Evolutionary conservation across 2,329 filamentous ascomycete species (phyloP), one percentile per base, ranked within the genome.

Genomic region (Cylindrodendrum hubeiense): DNA sequence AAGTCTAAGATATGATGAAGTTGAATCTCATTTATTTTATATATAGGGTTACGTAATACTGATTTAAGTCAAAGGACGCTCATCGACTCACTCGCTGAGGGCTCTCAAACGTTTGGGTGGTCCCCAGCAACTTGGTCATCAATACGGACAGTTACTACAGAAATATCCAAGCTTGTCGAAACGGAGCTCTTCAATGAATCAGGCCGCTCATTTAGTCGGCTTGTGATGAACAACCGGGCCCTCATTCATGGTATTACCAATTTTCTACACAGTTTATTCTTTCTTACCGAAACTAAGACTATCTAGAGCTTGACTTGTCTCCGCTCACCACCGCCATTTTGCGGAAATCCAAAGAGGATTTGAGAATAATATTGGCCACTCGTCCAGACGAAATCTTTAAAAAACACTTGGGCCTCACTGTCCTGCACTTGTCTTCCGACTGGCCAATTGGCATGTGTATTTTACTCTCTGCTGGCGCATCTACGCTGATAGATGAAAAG

Each of bases 381-480:
- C 28, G 2, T 15, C 26, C 34, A 3, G 5, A 46, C 7, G 15
- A 13, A 17, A 21, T 60, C 15, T 60, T 60, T 22, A 13, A 37
- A 6, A 0, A 17, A 19, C 46, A 39, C n/a, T 2, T 6, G 9
- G 39, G 39, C 47, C 24, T 52, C n/a, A 53, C 37, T 3, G 37
- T 52, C 8, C 21, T 60, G 8, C 49, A 60, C 9, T 52, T 60
- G 2, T 8, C 47, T 30, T 52, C 49, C 9, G n/a, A 7, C 2
- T 60, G 49, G 57, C 49, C 49, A 37, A 13, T 13, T 8, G 49
- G 49, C 2, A 19, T 60, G 7, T 53, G 47, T 33, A 13, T 60
- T 5, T 21, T 46, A 3, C 28, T 60, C 17, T n/a, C 19, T 12
- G 21, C 49, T 26, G 49, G 57, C 17, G 49, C 47, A 34, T 21